phyloP scores from a whole-genome alignment of 2,329 filamentous ascomycete genomes.

The Verticillium nubilum region DNA sequence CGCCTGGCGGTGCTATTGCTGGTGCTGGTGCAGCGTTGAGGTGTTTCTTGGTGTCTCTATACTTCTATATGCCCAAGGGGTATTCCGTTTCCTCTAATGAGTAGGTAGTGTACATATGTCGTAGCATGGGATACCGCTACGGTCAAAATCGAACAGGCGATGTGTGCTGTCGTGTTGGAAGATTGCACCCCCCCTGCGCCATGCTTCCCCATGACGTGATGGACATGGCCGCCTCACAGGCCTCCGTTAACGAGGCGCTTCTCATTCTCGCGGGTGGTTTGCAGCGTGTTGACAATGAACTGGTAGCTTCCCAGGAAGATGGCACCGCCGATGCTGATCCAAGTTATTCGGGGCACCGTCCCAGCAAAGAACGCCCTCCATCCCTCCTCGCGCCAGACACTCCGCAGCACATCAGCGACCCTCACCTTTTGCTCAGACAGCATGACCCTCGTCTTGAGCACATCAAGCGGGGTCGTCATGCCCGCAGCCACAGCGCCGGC shows the following conservation, averaged over 20 bases:
- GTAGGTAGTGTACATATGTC: background rate
- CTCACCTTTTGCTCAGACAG: constrained; percentile 65
- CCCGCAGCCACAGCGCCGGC: constrained; percentile 83
- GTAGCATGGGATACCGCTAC: background rate
- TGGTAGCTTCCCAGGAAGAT: constrained; percentile 95
- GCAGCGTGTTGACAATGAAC: constrained; percentile 71
- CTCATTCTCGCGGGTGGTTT: background rate
- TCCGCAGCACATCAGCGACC: constrained; percentile 52
- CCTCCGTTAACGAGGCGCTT: background rate
- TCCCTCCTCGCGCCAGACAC: constrained; percentile 61
- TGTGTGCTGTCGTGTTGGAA: background rate
- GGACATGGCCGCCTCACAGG: background rate
- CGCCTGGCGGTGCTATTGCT: background rate
- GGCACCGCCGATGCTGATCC: constrained; percentile 92
- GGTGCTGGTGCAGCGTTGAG: constrained; percentile 1
- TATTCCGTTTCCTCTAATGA: background rate
- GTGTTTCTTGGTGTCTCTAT: background rate
- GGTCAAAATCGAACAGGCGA: background rate
- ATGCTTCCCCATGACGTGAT: background rate
- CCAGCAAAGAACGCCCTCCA: constrained; percentile 68
- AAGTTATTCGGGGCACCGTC: constrained; percentile 76
- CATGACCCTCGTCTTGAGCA: constrained; percentile 97
- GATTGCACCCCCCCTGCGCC: constrained; percentile 21
- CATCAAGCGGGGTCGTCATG: constrained; percentile 87
- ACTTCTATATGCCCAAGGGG: background rate